phyloP scores from a whole-genome alignment of 768 basidiomycete species.

The Panaeolus papilionaceus region DNA sequence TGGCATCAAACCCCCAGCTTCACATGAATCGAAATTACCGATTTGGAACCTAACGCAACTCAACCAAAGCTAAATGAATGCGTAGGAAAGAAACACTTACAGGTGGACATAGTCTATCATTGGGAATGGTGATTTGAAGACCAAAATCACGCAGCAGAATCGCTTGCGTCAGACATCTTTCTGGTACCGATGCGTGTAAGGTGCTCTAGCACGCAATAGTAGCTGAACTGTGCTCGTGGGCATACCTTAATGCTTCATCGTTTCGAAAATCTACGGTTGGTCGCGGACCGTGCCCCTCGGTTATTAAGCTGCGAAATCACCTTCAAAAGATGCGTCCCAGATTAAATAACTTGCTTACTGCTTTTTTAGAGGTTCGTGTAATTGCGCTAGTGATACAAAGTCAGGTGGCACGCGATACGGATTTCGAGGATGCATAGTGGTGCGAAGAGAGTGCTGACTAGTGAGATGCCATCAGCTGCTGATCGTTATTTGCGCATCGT shows the following conservation, averaged over 20 bases:
- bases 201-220: neutral
- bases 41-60: constrained; percentile 64
- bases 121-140: constrained; percentile 64
- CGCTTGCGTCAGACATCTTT: constrained; percentile 80
- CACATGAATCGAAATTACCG: constrained; percentile 47
- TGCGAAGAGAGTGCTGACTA: neutral
- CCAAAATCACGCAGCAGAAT: constrained; percentile 79
- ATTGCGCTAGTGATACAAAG: constrained; percentile 62
- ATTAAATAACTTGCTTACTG: constrained; percentile 15
- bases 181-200: constrained; percentile 20
- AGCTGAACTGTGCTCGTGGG: neutral
- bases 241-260: constrained; percentile 71
- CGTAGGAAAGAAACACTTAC: constrained; percentile 50
- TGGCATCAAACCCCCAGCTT: neutral
- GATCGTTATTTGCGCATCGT: neutral
- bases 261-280: constrained; percentile 78
- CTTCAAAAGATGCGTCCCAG: neutral
- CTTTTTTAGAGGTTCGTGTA: constrained; percentile 57
- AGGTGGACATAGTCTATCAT: constrained; percentile 85
- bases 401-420: constrained; percentile 51
- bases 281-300: constrained; percentile 29
- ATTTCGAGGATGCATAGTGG: constrained; percentile 48
- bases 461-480: neutral
- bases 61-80: neutral
- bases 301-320: constrained; percentile 15